Conservation (phyloP, 164 flowering plant species). For the Liquidambar formosana region DNA sequence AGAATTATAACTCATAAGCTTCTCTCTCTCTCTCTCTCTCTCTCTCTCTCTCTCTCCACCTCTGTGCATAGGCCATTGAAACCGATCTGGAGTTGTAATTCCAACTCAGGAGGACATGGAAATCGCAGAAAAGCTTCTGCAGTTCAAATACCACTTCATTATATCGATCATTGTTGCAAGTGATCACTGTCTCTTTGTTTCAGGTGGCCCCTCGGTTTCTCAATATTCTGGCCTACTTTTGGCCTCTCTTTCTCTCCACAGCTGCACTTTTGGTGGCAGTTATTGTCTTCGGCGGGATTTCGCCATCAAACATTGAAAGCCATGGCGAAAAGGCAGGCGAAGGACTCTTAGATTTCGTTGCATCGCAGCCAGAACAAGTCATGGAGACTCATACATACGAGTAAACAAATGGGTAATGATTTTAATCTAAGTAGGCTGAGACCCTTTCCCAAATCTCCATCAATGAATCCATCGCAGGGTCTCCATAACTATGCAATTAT, state of each 20-base stretch:
- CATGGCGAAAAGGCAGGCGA: conserved; percentile 53
- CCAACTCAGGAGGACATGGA: conserved; percentile 25
- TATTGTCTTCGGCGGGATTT: conserved; percentile 48
- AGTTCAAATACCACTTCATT: conserved; percentile 26
- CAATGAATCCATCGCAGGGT: too few relatives aligned
- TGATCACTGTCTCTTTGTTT: conserved; percentile 14
- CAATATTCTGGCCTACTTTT: conserved; percentile 62
- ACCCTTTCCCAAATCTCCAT: too few relatives aligned
- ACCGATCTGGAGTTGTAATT: background rate
- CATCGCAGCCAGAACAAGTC: conserved; percentile 32
- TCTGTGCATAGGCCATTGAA: too few relatives aligned
- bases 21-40: conserved; percentile 1
- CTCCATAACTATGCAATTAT: background rate
- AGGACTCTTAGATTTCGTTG: conserved; percentile 66
- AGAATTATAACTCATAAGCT: background rate
- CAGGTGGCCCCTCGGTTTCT: conserved; percentile 57
- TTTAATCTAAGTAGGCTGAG: too few relatives aligned
- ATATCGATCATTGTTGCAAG: conserved; percentile 9
- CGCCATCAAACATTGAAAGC: conserved; percentile 34
- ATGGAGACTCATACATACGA: background rate
- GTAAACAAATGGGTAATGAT: background rate
- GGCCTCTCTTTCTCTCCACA: conserved; percentile 85
- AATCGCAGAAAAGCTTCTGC: conserved; percentile 29
- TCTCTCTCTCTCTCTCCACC: background rate
- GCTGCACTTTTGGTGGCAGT: conserved; percentile 48